Percentiles rank a stretch among this genome's conserved stretches.
Evolutionary conservation across 768 basidiomycete genomes (phyloP).

Genomic region (Sporobolomyces phaffii): DNA sequence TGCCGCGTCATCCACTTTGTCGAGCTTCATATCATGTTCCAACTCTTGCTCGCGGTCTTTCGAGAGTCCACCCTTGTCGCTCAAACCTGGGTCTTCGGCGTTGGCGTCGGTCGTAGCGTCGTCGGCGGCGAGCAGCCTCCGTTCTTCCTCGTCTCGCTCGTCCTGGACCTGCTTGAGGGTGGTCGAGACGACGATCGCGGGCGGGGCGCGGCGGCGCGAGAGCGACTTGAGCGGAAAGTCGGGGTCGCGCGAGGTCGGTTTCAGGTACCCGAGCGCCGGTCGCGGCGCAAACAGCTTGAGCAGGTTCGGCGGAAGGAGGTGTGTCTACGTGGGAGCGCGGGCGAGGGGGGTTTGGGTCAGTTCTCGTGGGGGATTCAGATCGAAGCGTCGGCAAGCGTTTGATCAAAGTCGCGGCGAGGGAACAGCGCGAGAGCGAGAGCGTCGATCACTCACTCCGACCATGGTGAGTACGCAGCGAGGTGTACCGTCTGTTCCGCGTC

Average conservation of each 20-base stretch:
- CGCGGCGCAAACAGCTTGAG: conserved; percentile 94
- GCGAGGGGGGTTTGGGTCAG: background rate
- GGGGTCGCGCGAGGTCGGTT: conserved; percentile 77
- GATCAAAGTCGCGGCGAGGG: background rate
- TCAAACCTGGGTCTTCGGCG: background rate
- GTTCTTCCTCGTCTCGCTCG: conserved; percentile 58
- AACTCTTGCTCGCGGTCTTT: background rate
- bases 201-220: conserved; percentile 36
- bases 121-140: conserved; percentile 38
- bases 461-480: background rate
- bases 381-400: background rate
- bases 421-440: background rate
- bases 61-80: background rate
- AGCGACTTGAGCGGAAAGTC: conserved; percentile 47
- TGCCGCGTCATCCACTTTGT: background rate
- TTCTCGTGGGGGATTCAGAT: background rate
- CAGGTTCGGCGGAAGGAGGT: conserved; percentile 88
- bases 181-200: conserved; percentile 67
- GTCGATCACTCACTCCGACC: conserved; percentile 17
- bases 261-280: conserved; percentile 76
- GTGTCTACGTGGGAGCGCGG: conserved; percentile 47
- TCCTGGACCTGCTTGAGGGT: conserved; percentile 71
- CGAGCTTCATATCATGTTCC: background rate
- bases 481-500: too few relatives aligned
- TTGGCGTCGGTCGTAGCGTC: conserved; percentile 11